Conservation (phyloP, 495 filamentous ascomycete genomes). For the Penicillium antarcticum region DNA sequence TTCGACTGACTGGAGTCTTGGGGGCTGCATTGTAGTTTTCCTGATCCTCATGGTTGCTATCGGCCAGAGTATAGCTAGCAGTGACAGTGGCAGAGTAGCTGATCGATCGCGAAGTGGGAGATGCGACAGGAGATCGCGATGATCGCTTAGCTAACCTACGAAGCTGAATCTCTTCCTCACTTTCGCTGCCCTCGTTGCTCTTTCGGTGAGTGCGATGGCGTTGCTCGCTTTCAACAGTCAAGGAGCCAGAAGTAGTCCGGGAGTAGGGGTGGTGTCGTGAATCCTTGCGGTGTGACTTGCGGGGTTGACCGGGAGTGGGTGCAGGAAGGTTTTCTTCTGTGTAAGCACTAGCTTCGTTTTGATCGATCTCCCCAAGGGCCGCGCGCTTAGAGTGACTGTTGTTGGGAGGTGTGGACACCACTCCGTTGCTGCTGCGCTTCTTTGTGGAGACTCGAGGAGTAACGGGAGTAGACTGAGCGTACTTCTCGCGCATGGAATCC, state of each 20-base stretch:
- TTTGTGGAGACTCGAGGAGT: slow-evolving; percentile 67
- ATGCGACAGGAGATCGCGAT: slow-evolving; percentile 46
- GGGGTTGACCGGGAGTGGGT: slow-evolving; percentile 91
- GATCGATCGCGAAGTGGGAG: slow-evolving; percentile 45
- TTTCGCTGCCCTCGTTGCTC: slow-evolving; percentile 56
- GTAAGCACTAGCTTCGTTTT: slow-evolving; percentile 61
- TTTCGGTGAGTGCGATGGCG: slow-evolving; percentile 33
- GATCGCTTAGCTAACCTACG: slow-evolving; percentile 65
- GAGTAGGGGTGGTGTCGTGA: slow-evolving; percentile 54
- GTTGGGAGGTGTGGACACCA: slow-evolving; percentile 79
- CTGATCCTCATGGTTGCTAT: slow-evolving; percentile 42
- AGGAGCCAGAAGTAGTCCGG: slow-evolving; percentile 40
- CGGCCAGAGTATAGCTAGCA: slow-evolving; percentile 41
- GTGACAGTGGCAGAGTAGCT: slow-evolving; percentile 48
- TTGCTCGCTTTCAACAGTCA: slow-evolving; percentile 41
- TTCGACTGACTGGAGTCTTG: slow-evolving; percentile 63
- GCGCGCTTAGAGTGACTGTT: slow-evolving; percentile 68
- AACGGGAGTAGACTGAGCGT: slow-evolving; percentile 61
- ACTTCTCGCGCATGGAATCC: slow-evolving; percentile 71
- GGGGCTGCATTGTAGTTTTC: slow-evolving; percentile 47
- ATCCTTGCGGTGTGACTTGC: slow-evolving; percentile 73
- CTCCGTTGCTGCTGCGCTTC: slow-evolving; percentile 53
- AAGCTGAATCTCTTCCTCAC: slow-evolving; percentile 73
- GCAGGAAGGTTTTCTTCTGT: slow-evolving; percentile 79
- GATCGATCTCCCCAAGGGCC: slow-evolving; percentile 85